These are phyloP conservation scores for Crucibulum laeve DNA, from an alignment of 768 basidiomycete species.

Conservation along the genomic window DNA sequence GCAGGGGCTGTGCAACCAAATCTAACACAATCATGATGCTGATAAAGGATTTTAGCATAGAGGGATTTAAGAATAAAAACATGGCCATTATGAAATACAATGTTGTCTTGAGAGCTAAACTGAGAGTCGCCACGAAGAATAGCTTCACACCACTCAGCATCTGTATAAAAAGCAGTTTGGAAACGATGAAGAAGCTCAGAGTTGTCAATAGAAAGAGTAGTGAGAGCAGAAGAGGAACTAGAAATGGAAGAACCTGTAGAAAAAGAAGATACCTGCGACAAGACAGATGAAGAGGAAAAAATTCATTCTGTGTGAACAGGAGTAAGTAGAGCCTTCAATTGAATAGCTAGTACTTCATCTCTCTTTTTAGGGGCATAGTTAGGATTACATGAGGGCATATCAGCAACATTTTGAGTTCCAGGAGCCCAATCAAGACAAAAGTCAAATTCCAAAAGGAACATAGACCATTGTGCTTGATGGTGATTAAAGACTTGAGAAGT, in stretches of 20 bases:
- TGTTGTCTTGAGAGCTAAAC: slow-evolving; percentile 13
- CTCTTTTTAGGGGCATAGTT: too few species aligned
- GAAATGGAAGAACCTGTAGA: slow-evolving; percentile 15
- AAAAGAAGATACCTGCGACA: slow-evolving; percentile 22
- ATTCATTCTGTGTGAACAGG: slow-evolving; percentile 20
- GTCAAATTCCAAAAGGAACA: too few species aligned
- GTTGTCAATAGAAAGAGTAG: too few species aligned
- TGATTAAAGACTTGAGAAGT: slow-evolving; percentile 32
- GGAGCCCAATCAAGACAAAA: too few species aligned
- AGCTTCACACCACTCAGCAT: slow-evolving; percentile 19
- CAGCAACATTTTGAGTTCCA: too few species aligned
- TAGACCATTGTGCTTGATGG: slow-evolving; percentile 43
- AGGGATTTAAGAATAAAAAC: slow-evolving; percentile 13
- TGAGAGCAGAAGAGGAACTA: too few species aligned
- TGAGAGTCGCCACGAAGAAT: slow-evolving; percentile 8
- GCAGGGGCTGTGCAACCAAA: too few species aligned
- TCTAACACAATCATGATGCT: slow-evolving; percentile 30
- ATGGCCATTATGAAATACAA: slow-evolving; percentile 18
- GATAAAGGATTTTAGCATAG: slow-evolving; percentile 6
- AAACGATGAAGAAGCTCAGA: slow-evolving; percentile 18
- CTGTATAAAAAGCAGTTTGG: slow-evolving; percentile 14
- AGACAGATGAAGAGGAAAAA: slow-evolving; percentile 18
- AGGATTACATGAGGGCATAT: too few species aligned
- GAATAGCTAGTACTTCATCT: too few species aligned
- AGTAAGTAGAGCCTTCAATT: too few species aligned